These are phyloP conservation scores for Chlamydomonas reinhardtii DNA, from an alignment of 163 green algal species.

Conservation along the genomic window DNA sequence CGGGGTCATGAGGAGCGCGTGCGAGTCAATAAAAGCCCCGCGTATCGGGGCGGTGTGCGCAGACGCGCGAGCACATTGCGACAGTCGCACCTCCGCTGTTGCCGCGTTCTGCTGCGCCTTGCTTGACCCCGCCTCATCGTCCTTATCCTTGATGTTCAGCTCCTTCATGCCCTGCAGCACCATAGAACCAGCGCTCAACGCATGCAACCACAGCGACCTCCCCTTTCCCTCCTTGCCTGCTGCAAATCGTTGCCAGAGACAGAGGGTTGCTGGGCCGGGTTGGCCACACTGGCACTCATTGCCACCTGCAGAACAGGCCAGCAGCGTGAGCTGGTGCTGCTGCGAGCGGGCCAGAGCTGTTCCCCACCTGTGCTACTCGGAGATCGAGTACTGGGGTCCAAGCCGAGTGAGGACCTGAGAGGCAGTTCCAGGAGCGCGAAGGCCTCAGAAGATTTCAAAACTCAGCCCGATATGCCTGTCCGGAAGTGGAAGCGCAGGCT, in stretches of 20 bases:
- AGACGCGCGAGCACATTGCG: too few species aligned
- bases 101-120: conserved; percentile 56
- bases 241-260: conserved; percentile 38
- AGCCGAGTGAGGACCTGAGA: too few species aligned
- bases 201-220: not conserved
- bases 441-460: too few species aligned
- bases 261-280: conserved; percentile 42
- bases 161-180: conserved; percentile 80
- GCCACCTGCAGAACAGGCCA: conserved; percentile 4
- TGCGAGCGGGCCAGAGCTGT: not conserved
- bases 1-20: not conserved
- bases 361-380: too few species aligned
- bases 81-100: conserved; percentile 62
- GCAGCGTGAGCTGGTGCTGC: not conserved
- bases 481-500: too few species aligned
- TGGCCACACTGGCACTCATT: conserved; percentile 49
- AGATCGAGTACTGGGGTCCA: too few species aligned
- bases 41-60: too few species aligned
- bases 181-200: not conserved
- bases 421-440: too few species aligned
- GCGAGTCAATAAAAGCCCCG: too few species aligned
- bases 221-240: conserved; percentile 22
- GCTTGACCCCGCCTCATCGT: conserved; percentile 54
- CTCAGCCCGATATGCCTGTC: too few species aligned
- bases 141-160: conserved; percentile 77